Base-by-base conservation (phyloP, 2,329 filamentous ascomycete genomes). In the Davidsoniella eucalypti region DNA sequence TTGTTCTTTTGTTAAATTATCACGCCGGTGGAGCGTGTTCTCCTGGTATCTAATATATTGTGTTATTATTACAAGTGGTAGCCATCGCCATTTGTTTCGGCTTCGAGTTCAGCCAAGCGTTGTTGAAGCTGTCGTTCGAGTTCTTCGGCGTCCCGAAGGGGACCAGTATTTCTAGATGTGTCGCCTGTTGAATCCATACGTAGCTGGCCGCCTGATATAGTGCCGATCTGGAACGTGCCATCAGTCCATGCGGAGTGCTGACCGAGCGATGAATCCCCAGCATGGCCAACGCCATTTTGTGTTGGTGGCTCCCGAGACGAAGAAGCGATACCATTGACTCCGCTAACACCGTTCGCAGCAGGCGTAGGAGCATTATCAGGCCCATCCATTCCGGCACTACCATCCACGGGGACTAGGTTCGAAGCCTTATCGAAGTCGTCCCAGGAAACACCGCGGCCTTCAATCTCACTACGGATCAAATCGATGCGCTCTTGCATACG, bases 401-500 rank as follows among this genome's bases (percentile, higher is more conserved):
- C 54, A 14, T 43, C 38, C 10, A 49, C 52, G 2, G n/a, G 47
- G 8, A 52, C 57, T 26, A 58, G 58, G 10, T 56, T 58, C 1
- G 62, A 54, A 55, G 67, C 60, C 61, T 65, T 59, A 2, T 73
- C 71, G 50, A 80, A 76, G 60, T 77, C 75, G 26, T 63, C 59
- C 78, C 77, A 81, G 58, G 64, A 69, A 50, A 69, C 56, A 2
- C 78, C 77, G 4, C 78, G 65, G 7, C 60, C 59, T 62, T 79
- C 74, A 7, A 87, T 76, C 65, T 88, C 84, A 40, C 60, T 65
- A 56, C 71, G 75, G 54, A 87, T 67, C 46, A 86, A 62, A 50
- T 67, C 68, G 54, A 87, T 73, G 61, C 82, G 70, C 64, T 78
- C 73, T 54, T 72, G 68, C 74, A 86, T 83, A 57, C 81, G 72